Conservation (phyloP, 257 asterid genomes). For the Solanum clarkiae region DNA sequence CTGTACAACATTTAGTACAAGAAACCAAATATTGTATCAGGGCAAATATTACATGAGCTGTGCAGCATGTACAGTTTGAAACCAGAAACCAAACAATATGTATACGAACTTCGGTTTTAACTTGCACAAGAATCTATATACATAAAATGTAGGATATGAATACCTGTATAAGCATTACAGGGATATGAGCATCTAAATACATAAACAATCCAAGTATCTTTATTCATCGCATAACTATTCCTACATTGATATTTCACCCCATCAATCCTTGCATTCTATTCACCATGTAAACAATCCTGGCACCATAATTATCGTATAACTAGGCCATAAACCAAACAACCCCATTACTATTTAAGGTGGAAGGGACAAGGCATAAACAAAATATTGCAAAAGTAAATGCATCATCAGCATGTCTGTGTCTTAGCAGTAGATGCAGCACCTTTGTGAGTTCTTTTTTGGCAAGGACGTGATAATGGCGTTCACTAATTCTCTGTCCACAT, state of each 20-base stretch:
- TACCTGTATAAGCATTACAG: background rate
- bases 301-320: background rate
- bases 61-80: background rate
- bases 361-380: background rate
- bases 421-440: slow-evolving; percentile 30
- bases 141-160: background rate
- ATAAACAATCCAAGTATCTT: background rate
- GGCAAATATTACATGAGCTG: background rate
- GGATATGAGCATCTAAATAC: background rate
- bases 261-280: background rate
- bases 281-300: background rate
- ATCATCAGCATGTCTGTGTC: background rate
- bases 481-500: slow-evolving; percentile 92
- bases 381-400: background rate
- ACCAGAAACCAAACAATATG: background rate
- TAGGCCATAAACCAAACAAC: background rate
- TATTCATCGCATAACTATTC: background rate
- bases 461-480: slow-evolving; percentile 96
- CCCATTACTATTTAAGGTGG: background rate
- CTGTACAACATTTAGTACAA: background rate
- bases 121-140: background rate
- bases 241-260: background rate
- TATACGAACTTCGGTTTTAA: background rate
- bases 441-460: slow-evolving; percentile 95
- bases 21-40: background rate